Conservation (phyloP, 1,284 basidiomycete species). For the Fomes fomentarius region DNA sequence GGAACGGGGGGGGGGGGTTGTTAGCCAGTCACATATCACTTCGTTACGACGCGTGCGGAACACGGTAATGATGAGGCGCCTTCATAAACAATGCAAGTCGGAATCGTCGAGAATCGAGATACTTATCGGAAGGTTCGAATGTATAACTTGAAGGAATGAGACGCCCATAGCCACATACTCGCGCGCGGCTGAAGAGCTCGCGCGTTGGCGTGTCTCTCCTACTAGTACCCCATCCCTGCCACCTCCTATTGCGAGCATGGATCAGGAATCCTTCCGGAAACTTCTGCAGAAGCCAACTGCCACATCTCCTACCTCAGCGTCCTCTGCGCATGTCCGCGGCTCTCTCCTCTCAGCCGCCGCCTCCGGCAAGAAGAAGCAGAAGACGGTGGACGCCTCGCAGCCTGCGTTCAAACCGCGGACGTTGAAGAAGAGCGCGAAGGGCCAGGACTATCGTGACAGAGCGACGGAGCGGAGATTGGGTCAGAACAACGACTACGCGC, state of each 20-base stretch:
- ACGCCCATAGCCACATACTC: too few species aligned
- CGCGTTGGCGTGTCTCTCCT: too few species aligned
- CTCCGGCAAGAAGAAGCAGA: conserved; percentile 29
- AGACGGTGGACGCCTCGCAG: conserved; percentile 28
- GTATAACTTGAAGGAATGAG: too few species aligned
- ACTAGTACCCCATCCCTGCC: too few species aligned
- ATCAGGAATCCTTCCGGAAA: conserved; percentile 44
- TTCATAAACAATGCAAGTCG: too few species aligned
- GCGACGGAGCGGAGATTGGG: conserved; percentile 70
- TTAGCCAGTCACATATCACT: too few species aligned
- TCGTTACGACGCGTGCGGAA: too few species aligned
- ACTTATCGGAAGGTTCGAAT: too few species aligned
- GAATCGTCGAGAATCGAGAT: too few species aligned
- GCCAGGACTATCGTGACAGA: conserved; percentile 66
- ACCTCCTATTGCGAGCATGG: neutral
- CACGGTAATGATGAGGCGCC: too few species aligned
- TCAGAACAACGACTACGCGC: conserved; percentile 67
- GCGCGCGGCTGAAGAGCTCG: too few species aligned
- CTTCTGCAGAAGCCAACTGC: conserved; percentile 31
- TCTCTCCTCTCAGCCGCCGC: conserved; percentile 22
- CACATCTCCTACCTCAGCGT: conserved; percentile 5
- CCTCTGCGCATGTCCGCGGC: conserved; percentile 23
- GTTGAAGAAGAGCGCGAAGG: conserved; percentile 56
- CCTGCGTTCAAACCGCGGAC: conserved; percentile 78
- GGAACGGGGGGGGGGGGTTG: too few species aligned